Evolutionary conservation across 768 basidiomycete genomes (phyloP).

Genomic region (Steccherinum ochraceum): DNA sequence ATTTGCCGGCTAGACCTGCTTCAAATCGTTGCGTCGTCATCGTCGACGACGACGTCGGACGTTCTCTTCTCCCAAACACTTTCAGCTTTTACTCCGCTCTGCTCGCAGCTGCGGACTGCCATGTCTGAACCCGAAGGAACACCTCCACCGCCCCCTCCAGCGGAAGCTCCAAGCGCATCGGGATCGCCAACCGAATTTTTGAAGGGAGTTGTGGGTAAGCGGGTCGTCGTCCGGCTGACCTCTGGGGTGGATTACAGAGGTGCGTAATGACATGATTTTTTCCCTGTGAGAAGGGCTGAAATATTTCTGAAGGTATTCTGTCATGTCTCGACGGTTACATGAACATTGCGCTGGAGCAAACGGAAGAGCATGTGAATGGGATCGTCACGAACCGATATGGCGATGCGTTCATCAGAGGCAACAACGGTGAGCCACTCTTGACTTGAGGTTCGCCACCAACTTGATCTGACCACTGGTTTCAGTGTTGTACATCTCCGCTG

Average conservation of each 20-base stretch:
- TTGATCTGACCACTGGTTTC: neutral
- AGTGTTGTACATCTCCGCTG: constrained; percentile 25
- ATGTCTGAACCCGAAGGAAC: constrained; percentile 23
- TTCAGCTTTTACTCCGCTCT: no score
- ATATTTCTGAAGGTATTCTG: constrained; percentile 57
- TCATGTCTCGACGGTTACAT: constrained; percentile 98
- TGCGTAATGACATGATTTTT: constrained; percentile 31
- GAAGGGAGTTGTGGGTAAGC: constrained; percentile 95
- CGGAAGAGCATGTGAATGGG: constrained; percentile 92
- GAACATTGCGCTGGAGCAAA: constrained; percentile 98
- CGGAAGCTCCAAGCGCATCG: constrained; percentile 40
- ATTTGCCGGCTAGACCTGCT: no score
- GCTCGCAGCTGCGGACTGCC: neutral
- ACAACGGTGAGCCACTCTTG: constrained; percentile 61
- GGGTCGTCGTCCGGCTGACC: constrained; percentile 85
- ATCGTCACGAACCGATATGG: constrained; percentile 85
- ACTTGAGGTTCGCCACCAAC: no score
- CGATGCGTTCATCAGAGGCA: constrained; percentile 92
- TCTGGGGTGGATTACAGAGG: constrained; percentile 94
- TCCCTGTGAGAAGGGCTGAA: neutral
- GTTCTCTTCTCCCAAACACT: no score
- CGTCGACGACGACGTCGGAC: no score
- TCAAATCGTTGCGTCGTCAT: no score
- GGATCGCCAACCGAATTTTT: constrained; percentile 92
- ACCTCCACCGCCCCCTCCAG: constrained; percentile 38